A percentile compares a stretch with the other conserved stretches of the same genome.
phyloP scores from a whole-genome alignment of 164 flowering plant species.

The Sextonia rubra region DNA sequence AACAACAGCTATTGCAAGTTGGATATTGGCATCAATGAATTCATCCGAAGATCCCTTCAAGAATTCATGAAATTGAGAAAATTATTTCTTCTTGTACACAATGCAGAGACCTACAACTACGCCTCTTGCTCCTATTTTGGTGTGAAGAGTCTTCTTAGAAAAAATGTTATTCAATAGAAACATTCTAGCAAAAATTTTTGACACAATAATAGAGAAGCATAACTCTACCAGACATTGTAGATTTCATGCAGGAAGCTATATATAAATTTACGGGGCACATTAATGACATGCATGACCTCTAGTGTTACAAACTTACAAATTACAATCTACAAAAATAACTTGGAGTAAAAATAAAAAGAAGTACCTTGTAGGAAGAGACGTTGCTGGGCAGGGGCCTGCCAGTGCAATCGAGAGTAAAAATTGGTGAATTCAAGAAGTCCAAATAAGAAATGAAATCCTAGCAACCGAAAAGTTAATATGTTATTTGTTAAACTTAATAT shows the following conservation, averaged over 20 bases:
- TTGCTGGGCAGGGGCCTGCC: conserved; percentile 84
- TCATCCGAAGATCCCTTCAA: conserved; percentile 99
- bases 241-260: no score
- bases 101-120: background rate
- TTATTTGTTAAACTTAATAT: no score
- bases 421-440: background rate
- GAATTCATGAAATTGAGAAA: conserved; percentile 31
- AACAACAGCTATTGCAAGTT: conserved; percentile 74
- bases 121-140: background rate
- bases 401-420: conserved; percentile 8
- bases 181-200: no score
- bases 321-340: no score
- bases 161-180: no score
- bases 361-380: conserved; percentile 89
- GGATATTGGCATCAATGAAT: conserved; percentile 89
- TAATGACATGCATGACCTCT: no score
- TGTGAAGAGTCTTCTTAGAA: background rate
- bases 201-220: no score
- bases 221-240: no score
- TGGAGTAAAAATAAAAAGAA: background rate
- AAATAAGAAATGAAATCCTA: background rate
- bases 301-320: no score
- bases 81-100: conserved; percentile 16
- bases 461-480: no score
- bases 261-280: no score